Conservation (phyloP, 176 grass and related monocot genomes). For the Cocos nucifera region DNA sequence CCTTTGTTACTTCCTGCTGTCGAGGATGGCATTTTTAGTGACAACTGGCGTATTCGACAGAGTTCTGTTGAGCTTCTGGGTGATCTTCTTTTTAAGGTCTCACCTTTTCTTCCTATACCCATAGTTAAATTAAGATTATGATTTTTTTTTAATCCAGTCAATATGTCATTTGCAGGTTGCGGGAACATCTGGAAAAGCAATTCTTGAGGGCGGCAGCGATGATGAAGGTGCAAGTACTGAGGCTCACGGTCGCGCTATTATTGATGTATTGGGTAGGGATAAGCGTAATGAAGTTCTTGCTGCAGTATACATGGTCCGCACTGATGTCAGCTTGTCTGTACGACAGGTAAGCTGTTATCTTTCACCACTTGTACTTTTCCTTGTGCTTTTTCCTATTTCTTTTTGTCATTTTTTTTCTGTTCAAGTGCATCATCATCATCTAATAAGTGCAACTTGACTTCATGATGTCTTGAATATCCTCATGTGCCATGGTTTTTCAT, state of each 20-base stretch:
- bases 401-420: neutral
- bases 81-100: conserved; percentile 92
- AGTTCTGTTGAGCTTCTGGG: conserved; percentile 96
- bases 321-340: conserved; percentile 88
- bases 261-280: conserved; percentile 79
- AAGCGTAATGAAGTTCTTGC: conserved; percentile 96
- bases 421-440: conserved; percentile 9
- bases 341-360: conserved; percentile 54
- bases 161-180: conserved; percentile 52
- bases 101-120: no score
- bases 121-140: no score
- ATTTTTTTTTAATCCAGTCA: neutral
- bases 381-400: neutral
- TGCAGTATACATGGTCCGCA: conserved; percentile 98
- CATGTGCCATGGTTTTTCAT: conserved; percentile 8
- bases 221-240: conserved; percentile 99
- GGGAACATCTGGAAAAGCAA: conserved; percentile 95
- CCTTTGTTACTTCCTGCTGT: conserved; percentile 88
- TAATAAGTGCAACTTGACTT: neutral
- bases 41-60: conserved; percentile 94
- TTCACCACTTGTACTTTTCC: neutral
- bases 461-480: no score
- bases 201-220: conserved; percentile 93
- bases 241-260: conserved; percentile 94
- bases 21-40: conserved; percentile 95